Base-by-base conservation (phyloP, 148 eudicot species). In the Fagopyrum tataricum region DNA sequence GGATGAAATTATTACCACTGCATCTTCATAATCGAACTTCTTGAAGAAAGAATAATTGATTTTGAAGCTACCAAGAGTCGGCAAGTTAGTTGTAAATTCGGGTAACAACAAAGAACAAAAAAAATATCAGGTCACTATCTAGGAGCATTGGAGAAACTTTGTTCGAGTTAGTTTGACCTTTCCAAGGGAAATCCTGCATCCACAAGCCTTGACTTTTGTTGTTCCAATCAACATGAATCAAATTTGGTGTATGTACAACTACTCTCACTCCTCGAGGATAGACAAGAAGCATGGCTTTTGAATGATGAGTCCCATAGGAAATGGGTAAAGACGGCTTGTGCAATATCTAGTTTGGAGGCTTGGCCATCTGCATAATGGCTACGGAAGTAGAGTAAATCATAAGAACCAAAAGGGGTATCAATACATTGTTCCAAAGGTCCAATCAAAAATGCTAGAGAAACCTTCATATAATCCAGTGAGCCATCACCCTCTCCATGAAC, bases 111-210 rank as follows among this genome's bases (percentile, higher is more conserved):
- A 31, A 48, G 46, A 64, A 2, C 11, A 47, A 2, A 67, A 20
- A 6, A 58, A 53, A 9, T 39, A 18, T 3, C 17, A 72, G 10
- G n/a, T 64, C 44, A 39, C 43, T 37, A 4, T 12, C 21, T 10
- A 14, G 43, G 18, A 37, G 44, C 10, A n/a, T n/a, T n/a, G n/a
- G n/a, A 79, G 87, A 83, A 23, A 81, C 89, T 74, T 77, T 81
- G 64, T 79, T 82, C 56, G 81, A 43, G 73, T 67, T 77, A 67
- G 74, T 81, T 71, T 80, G 82, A 78, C 79, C 85, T 80, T 95
- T 95, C 98, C 98, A 95, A 47, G 98, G 98, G 61, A 95, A 95
- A 88, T 95, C 98, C 87, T 95, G 98, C 93, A 91, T 88, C 98
- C 98, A 95, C 72, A 95, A 80, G 58, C 93, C 98, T 80, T 95